These are phyloP conservation scores for Gracilaria caudata DNA, from an alignment of 23 red algal genomes.

Conservation along the genomic window DNA sequence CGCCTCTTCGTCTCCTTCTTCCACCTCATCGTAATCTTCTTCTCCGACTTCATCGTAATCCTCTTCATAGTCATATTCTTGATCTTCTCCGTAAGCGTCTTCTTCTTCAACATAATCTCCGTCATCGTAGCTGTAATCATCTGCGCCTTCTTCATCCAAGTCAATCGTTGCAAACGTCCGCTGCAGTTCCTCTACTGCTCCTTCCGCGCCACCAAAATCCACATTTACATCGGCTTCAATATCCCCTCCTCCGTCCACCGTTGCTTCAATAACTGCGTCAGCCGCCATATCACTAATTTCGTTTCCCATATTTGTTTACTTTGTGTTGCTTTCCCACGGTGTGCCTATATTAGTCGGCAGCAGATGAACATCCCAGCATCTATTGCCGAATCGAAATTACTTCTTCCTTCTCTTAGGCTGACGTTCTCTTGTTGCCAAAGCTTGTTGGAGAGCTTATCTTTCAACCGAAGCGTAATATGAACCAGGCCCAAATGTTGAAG, in stretches of 20 bases:
- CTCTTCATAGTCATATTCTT: neutral
- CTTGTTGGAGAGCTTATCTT: too few species aligned
- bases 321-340: neutral
- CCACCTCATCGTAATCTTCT: neutral
- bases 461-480: too few species aligned
- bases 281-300: neutral
- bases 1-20: neutral
- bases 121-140: neutral
- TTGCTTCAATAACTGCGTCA: neutral
- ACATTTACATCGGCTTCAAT: too few species aligned
- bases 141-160: neutral
- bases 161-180: too few species aligned
- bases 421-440: too few species aligned
- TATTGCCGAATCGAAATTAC: too few species aligned
- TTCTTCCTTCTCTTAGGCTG: too few species aligned
- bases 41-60: neutral
- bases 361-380: too few species aligned
- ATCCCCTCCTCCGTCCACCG: neutral
- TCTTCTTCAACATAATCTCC: neutral
- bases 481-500: too few species aligned
- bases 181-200: neutral
- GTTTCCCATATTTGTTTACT: neutral
- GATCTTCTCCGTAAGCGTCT: neutral
- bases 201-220: neutral
- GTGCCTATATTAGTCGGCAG: too few species aligned